Conservation (phyloP, 106 monocot species). For the Gastrodia elata region DNA sequence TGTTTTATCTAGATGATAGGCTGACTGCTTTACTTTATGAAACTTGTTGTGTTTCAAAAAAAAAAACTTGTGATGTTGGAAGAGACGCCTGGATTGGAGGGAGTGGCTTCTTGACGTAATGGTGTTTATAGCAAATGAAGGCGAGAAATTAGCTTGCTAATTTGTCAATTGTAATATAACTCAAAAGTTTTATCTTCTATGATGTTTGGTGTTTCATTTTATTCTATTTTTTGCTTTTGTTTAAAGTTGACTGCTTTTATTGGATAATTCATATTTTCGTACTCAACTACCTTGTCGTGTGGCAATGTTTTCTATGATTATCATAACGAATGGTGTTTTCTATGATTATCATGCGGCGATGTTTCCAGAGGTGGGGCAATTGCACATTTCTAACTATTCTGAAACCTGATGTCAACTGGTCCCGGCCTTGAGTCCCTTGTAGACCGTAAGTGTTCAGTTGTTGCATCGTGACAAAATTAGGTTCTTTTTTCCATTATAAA, state of each 20-base stretch:
- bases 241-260: background rate
- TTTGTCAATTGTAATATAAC: background rate
- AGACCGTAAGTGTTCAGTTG: constrained; percentile 28
- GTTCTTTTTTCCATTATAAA: background rate
- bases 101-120: background rate
- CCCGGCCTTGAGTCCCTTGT: constrained; percentile 53
- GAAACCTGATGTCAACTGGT: constrained; percentile 23
- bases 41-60: no score
- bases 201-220: background rate
- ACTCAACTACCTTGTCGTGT: background rate
- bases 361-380: background rate
- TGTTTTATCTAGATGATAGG: no score
- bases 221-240: background rate
- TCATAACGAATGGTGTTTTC: background rate
- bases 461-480: background rate
- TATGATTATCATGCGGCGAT: background rate
- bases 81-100: background rate
- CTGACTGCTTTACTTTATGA: no score
- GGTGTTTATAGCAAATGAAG: background rate
- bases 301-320: background rate
- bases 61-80: background rate
- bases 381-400: background rate
- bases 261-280: background rate
- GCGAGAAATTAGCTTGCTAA: background rate
- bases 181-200: background rate